Conservation (phyloP, 2,329 filamentous ascomycete genomes). For the Colletotrichum orchidophilum region DNA sequence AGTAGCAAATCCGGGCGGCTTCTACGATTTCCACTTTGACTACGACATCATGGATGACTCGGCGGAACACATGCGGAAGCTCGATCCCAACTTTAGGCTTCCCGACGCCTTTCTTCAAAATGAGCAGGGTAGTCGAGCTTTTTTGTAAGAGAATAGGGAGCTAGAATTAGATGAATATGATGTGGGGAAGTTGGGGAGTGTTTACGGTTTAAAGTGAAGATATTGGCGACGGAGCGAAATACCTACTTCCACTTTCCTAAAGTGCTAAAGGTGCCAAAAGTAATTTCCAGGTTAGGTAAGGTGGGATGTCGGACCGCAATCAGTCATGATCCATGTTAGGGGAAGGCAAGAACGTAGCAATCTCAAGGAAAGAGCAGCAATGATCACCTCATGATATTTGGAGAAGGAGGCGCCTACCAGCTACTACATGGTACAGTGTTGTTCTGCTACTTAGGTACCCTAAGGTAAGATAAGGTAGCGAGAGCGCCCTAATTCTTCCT, state of each 20-base stretch:
- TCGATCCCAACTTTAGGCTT: background rate
- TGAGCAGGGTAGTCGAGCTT: background rate
- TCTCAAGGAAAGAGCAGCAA: background rate
- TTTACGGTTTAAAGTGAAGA: background rate
- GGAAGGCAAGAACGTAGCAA: background rate
- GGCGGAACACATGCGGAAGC: background rate
- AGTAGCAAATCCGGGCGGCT: conserved; percentile 28
- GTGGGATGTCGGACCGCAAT: background rate
- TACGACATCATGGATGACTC: conserved; percentile 25
- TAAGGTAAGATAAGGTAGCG: too few species aligned
- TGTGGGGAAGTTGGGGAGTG: background rate
- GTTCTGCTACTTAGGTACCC: too few species aligned
- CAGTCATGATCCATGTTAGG: too few species aligned
- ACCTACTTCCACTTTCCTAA: background rate
- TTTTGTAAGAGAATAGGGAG: background rate
- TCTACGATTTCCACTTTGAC: conserved; percentile 26
- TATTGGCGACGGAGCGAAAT: background rate
- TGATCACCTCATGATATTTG: too few species aligned
- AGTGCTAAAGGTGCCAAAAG: too few species aligned
- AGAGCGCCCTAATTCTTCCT: background rate
- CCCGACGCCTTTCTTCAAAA: background rate
- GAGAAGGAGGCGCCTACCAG: too few species aligned
- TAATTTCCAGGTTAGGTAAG: background rate
- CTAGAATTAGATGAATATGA: background rate
- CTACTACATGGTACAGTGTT: too few species aligned